phyloP scores from a whole-genome alignment of 768 basidiomycete genomes.

The Antrodiella citrinella region DNA sequence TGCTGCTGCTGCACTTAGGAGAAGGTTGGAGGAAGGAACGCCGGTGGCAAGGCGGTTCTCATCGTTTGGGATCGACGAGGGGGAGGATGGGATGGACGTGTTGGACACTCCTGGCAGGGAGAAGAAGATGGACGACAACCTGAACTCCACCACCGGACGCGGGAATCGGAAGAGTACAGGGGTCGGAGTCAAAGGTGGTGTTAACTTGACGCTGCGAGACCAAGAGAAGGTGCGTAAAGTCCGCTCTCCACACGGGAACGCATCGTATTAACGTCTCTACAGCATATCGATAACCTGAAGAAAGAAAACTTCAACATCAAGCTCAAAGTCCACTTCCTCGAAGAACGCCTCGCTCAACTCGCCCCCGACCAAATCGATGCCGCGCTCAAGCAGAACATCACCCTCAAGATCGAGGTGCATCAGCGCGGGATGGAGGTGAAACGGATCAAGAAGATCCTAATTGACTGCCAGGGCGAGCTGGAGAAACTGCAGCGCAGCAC shows the following conservation, averaged over 20 bases:
- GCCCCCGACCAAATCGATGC: conserved; percentile 91
- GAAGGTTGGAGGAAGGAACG: conserved; percentile 33
- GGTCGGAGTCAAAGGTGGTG: conserved; percentile 15
- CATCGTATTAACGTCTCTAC: neutral
- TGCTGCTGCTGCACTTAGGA: conserved; percentile 24
- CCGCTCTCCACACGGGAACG: too few species aligned
- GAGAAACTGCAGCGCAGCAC: conserved; percentile 54
- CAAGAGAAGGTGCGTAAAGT: conserved; percentile 87
- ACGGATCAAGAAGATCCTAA: conserved; percentile 81
- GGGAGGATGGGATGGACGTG: conserved; percentile 31
- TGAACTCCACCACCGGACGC: conserved; percentile 11
- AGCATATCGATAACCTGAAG: conserved; percentile 94
- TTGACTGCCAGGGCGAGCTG: conserved; percentile 77
- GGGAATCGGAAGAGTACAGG: conserved; percentile 12
- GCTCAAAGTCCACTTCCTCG: conserved; percentile 90
- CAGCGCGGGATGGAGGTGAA: conserved; percentile 87
- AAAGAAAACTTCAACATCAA: conserved; percentile 98
- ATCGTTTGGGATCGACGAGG: conserved; percentile 25
- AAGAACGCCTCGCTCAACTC: conserved; percentile 84
- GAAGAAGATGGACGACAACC: conserved; percentile 20
- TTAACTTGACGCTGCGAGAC: conserved; percentile 75
- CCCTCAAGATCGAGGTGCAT: conserved; percentile 87
- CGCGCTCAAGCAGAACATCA: conserved; percentile 86
- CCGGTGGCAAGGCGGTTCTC: conserved; percentile 32
- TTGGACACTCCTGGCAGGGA: conserved; percentile 48